Evolutionary conservation across 345 rosid genomes (phyloP).

Genomic region (Gossypium rotundifolium): DNA sequence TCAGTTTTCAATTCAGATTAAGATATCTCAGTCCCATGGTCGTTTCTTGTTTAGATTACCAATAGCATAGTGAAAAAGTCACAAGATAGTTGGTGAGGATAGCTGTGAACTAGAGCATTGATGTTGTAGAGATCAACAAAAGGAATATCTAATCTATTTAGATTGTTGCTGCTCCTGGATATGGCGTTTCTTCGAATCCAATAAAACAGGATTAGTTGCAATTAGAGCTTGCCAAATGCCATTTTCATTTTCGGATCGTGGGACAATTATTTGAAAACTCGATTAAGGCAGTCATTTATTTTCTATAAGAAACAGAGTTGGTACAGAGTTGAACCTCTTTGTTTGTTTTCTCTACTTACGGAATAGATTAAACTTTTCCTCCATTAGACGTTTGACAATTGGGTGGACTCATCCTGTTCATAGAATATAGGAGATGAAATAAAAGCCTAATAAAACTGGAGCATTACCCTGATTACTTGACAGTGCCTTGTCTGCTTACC

Average conservation of each 20-base stretch:
- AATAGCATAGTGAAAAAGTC: background rate
- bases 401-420: background rate
- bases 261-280: background rate
- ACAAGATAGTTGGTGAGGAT: background rate
- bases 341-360: background rate
- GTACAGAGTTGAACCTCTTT: background rate
- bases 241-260: background rate
- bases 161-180: background rate
- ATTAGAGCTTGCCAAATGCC: background rate
- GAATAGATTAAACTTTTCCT: background rate
- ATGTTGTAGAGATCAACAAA: background rate
- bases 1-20: background rate
- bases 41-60: background rate
- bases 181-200: background rate
- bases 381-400: background rate
- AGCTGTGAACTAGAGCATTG: background rate
- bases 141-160: background rate
- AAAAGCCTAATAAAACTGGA: background rate
- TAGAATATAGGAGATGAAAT: background rate
- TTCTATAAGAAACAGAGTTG: background rate
- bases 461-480: background rate
- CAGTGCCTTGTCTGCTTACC: background rate
- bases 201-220: background rate
- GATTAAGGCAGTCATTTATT: background rate
- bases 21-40: background rate